phyloP scores from a whole-genome alignment of 2,329 filamentous ascomycete genomes.

The Conoideocrella luteorostrata region DNA sequence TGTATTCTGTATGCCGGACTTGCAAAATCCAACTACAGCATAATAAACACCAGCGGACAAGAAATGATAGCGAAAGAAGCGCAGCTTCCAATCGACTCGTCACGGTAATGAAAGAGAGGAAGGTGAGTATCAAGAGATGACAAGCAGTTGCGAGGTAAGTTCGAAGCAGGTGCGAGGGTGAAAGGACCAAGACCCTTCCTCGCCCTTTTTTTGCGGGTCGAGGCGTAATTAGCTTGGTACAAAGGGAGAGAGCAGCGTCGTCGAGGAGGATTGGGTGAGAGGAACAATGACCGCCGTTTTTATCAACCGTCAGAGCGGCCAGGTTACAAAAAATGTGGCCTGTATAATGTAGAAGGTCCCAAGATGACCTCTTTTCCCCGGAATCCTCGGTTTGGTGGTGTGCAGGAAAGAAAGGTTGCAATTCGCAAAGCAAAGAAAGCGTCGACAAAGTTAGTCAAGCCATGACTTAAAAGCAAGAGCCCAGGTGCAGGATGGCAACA shows the following conservation, averaged over 20 bases:
- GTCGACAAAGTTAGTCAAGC: too few species aligned
- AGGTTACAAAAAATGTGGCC: not conserved
- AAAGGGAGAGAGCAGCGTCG: conserved; percentile 6
- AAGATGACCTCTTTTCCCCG: too few species aligned
- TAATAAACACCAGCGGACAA: not conserved
- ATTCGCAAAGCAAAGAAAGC: not conserved
- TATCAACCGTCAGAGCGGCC: not conserved
- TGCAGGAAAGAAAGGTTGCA: not conserved
- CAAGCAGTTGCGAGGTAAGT: conserved; percentile 3
- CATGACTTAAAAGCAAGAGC: too few species aligned
- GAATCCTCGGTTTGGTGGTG: too few species aligned
- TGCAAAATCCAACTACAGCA: conserved; percentile 2
- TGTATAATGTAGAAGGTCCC: too few species aligned
- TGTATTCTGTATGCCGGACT: not conserved
- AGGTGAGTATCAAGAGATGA: conserved; percentile 4
- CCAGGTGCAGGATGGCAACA: not conserved
- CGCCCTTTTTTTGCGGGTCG: conserved; percentile 9
- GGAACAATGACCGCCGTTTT: not conserved
- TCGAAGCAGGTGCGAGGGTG: conserved; percentile 1
- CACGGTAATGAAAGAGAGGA: conserved; percentile 1
- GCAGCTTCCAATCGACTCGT: conserved; percentile 1
- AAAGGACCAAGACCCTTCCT: conserved; percentile 4
- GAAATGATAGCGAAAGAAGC: conserved; percentile 3
- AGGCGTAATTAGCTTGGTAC: conserved; percentile 4
- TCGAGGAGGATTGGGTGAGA: not conserved